Evolutionary conservation across 78 protist genomes (phyloP).

Genomic region (Dictyostelium capitatum): DNA sequence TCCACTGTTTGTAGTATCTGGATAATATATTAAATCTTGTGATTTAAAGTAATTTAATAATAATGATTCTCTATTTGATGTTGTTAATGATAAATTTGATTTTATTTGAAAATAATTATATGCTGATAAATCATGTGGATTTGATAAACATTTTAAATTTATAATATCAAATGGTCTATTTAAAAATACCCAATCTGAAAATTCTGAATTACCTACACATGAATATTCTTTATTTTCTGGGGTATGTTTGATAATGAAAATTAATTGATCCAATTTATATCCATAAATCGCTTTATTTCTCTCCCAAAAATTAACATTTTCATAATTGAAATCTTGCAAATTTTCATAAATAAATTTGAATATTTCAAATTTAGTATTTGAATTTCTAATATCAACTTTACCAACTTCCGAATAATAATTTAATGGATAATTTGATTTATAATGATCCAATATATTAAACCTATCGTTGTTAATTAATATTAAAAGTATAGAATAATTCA

Average conservation of each 20-base stretch:
- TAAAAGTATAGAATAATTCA: background rate
- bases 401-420: background rate
- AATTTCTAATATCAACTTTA: background rate
- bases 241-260: background rate
- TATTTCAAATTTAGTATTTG: background rate
- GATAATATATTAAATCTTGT: no score
- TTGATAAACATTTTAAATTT: background rate
- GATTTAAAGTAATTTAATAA: no score
- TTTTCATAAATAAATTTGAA: background rate
- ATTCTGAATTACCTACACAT: background rate
- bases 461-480: background rate
- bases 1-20: no score
- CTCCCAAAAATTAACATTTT: no score
- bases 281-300: no score
- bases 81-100: no score
- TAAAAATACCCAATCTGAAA: background rate
- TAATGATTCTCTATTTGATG: no score
- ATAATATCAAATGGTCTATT: background rate
- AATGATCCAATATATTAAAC: background rate
- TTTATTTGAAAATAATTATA: no score
- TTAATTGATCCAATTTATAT: background rate
- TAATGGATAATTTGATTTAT: background rate
- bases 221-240: background rate
- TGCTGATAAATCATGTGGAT: no score
- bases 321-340: background rate